Percentiles rank a stretch among this genome's conserved stretches.
Conservation (phyloP, 1,284 basidiomycete genomes). For the Cystobasidiaceae sp. region DNA sequence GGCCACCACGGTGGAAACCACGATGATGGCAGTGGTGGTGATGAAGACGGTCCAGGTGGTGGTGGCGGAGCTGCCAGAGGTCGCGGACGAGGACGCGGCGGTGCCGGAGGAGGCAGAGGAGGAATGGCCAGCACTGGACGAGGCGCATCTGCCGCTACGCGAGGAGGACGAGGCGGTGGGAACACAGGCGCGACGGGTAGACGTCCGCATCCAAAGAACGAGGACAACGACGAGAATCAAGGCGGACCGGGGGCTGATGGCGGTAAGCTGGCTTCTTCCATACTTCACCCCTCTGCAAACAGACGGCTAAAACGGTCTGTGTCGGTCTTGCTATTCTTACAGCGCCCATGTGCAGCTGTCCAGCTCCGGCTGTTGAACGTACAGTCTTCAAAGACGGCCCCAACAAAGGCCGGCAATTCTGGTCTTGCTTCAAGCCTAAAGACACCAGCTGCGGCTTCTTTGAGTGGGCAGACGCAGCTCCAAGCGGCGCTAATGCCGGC, state of each 20-base stretch:
- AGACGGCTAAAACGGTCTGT: too few species aligned
- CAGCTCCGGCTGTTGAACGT: conserved; percentile 43
- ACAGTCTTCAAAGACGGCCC: conserved; percentile 22
- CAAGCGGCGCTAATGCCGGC: conserved; percentile 28
- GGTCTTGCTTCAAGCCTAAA: conserved; percentile 57
- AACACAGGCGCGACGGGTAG: conserved; percentile 24
- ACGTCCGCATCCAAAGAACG: neutral
- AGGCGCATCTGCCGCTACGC: conserved; percentile 32
- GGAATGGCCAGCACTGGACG: conserved; percentile 28
- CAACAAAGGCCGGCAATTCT: conserved; percentile 63
- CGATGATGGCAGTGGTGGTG: too few species aligned
- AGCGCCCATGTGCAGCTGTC: conserved; percentile 49
- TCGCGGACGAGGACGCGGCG: conserved; percentile 41
- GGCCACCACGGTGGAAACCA: conserved; percentile 40
- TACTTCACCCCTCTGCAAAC: too few species aligned
- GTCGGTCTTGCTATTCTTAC: too few species aligned
- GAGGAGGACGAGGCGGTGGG: conserved; percentile 31
- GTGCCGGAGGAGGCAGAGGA: conserved; percentile 46
- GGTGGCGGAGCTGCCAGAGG: conserved; percentile 47
- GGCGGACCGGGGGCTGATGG: neutral
- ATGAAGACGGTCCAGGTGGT: too few species aligned
- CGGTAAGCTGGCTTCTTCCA: too few species aligned
- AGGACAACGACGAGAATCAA: conserved; percentile 17
- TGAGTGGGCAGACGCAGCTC: conserved; percentile 60
- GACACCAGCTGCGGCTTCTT: conserved; percentile 64